Evolutionary conservation across 2,329 filamentous ascomycete species (phyloP).

Genomic region (Truncatella angustata): DNA sequence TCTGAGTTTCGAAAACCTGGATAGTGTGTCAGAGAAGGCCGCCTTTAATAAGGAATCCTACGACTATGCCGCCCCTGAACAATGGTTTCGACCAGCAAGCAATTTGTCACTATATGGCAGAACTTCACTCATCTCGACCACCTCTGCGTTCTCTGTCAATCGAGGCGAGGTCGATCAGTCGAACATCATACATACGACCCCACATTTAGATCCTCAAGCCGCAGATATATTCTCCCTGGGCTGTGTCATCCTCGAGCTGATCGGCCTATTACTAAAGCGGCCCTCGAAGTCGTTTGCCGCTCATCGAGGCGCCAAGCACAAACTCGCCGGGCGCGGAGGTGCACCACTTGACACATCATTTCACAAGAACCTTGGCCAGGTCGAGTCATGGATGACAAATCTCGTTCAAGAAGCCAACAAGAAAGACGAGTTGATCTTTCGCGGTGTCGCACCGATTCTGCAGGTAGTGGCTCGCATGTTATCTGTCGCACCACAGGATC

Average conservation of each 20-base stretch:
- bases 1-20: slow-evolving; percentile 42
- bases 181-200: slow-evolving; percentile 37
- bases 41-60: slow-evolving; percentile 67
- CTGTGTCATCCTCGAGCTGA: slow-evolving; percentile 69
- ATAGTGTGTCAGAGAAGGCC: slow-evolving; percentile 38
- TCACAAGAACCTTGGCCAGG: slow-evolving; percentile 67
- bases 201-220: slow-evolving; percentile 51
- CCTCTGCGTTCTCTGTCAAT: slow-evolving; percentile 34
- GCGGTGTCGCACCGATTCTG: slow-evolving; percentile 51
- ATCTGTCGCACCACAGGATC: slow-evolving; percentile 46
- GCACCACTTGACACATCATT: slow-evolving; percentile 69
- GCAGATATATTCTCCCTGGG: slow-evolving; percentile 73
- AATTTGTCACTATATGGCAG: slow-evolving; percentile 28
- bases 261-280: slow-evolving; percentile 68
- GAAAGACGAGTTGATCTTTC: slow-evolving; percentile 47
- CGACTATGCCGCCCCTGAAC: slow-evolving; percentile 72
- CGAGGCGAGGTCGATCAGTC: slow-evolving; percentile 29
- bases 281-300: slow-evolving; percentile 63
- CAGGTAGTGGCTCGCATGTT: slow-evolving; percentile 55
- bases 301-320: slow-evolving; percentile 65
- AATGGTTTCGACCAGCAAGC: slow-evolving; percentile 46
- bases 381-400: slow-evolving; percentile 65
- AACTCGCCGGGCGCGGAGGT: slow-evolving; percentile 54
- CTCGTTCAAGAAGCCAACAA: slow-evolving; percentile 59
- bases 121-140: slow-evolving; percentile 27